phyloP scores from a whole-genome alignment of 2,329 filamentous ascomycete species.

The Ascochyta pisi region DNA sequence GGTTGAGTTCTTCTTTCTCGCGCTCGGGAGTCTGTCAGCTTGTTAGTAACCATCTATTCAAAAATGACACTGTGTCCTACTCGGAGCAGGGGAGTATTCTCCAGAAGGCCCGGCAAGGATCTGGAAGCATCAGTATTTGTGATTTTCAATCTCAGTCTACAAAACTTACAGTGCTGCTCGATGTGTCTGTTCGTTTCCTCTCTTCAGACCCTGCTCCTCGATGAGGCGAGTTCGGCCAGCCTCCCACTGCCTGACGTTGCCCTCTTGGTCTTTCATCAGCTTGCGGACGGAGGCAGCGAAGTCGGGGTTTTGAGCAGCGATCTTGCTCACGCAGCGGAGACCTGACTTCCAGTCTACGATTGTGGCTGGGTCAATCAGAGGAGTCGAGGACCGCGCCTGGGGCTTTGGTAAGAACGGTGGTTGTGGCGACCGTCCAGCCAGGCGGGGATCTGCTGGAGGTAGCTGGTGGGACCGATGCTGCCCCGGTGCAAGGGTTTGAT shows the following conservation, averaged over 20 bases:
- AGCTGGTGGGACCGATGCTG: slow-evolving; percentile 15
- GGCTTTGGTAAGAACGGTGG: slow-evolving; percentile 22
- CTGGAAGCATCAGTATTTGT: slow-evolving; percentile 19
- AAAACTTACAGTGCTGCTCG: slow-evolving; percentile 62
- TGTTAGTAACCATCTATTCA: slow-evolving; percentile 1
- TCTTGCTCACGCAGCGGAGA: slow-evolving; percentile 56
- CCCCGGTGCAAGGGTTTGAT: neutral
- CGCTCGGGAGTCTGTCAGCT: slow-evolving; percentile 52
- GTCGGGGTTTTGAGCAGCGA: slow-evolving; percentile 52
- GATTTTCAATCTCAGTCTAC: neutral
- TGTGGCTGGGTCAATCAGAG: slow-evolving; percentile 53
- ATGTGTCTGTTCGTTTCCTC: slow-evolving; percentile 61
- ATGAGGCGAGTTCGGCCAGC: slow-evolving; percentile 59
- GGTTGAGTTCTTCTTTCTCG: slow-evolving; percentile 61
- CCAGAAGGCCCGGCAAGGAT: slow-evolving; percentile 38
- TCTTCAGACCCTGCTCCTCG: slow-evolving; percentile 58
- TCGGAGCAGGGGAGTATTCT: slow-evolving; percentile 29
- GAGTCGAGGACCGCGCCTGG: slow-evolving; percentile 27
- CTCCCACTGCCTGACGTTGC: slow-evolving; percentile 69
- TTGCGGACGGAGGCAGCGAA: slow-evolving; percentile 51
- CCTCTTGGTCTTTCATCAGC: slow-evolving; percentile 68
- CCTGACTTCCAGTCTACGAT: slow-evolving; percentile 58
- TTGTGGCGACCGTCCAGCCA: slow-evolving; percentile 24
- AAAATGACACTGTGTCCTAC: slow-evolving; percentile 14
- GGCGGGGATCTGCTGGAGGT: slow-evolving; percentile 31